phyloP scores from a whole-genome alignment of 2,329 filamentous ascomycete species.

The Neopestalotiopsis clavispora region DNA sequence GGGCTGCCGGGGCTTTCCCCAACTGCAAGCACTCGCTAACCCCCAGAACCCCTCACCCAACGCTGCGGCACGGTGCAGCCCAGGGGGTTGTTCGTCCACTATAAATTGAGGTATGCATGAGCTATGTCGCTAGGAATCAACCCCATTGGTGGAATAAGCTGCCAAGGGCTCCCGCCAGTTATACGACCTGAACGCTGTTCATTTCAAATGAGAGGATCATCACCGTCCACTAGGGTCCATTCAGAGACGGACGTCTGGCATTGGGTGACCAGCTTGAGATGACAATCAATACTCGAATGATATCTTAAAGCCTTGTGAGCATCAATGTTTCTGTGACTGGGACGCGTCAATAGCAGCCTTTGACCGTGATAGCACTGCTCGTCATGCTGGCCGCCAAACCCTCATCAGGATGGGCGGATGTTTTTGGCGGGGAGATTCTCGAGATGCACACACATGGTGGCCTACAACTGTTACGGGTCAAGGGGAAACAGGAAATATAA shows the following conservation, averaged over 20 bases:
- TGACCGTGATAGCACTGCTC: too few relatives aligned
- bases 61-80: neutral
- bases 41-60: neutral
- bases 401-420: too few relatives aligned
- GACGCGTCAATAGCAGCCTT: too few relatives aligned
- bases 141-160: constrained; percentile 13
- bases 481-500: too few relatives aligned
- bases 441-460: too few relatives aligned
- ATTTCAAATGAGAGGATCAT: constrained; percentile 6
- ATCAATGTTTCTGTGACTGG: too few relatives aligned
- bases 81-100: neutral
- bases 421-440: too few relatives aligned
- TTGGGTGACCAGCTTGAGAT: neutral
- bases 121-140: neutral
- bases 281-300: neutral
- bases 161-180: constrained; percentile 13
- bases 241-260: neutral
- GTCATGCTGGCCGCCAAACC: too few relatives aligned
- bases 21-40: neutral
- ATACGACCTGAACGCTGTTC: constrained; percentile 5
- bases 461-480: too few relatives aligned
- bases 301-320: too few relatives aligned
- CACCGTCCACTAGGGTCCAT: neutral
- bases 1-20: constrained; percentile 4
- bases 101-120: neutral